Conservation (phyloP, 2,329 filamentous ascomycete species). For the Chrysoporthe austroafricana region DNA sequence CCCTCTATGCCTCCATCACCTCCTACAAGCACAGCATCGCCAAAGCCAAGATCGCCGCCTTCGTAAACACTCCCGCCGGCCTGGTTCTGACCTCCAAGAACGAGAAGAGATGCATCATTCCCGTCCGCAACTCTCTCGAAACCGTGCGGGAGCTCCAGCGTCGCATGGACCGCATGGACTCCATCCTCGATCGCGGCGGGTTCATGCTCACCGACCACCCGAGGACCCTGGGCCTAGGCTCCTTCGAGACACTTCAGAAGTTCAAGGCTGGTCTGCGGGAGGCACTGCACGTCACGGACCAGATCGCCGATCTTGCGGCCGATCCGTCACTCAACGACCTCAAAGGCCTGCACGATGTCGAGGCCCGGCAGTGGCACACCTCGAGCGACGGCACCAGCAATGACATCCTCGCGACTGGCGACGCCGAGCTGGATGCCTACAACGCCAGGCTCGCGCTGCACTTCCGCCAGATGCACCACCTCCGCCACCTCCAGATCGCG, state of each 20-base stretch:
- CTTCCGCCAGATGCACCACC: neutral
- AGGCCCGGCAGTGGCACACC: neutral
- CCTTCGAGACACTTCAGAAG: slow-evolving; percentile 4
- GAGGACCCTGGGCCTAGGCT: slow-evolving; percentile 12
- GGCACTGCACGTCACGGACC: slow-evolving; percentile 19
- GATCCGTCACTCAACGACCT: neutral
- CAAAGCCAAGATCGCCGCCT: slow-evolving; percentile 18
- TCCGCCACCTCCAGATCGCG: slow-evolving; percentile 1
- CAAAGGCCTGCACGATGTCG: neutral
- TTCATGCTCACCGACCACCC: slow-evolving; percentile 22
- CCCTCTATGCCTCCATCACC: slow-evolving; percentile 8
- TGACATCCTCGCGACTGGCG: neutral
- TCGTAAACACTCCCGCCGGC: slow-evolving; percentile 1
- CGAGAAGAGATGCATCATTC: slow-evolving; percentile 13
- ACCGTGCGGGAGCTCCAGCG: slow-evolving; percentile 23
- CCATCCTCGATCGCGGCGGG: slow-evolving; percentile 21
- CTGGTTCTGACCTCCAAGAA: slow-evolving; percentile 21
- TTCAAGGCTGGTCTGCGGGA: slow-evolving; percentile 24
- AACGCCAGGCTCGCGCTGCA: neutral
- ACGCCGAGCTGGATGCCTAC: neutral
- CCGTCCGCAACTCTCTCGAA: slow-evolving; percentile 15
- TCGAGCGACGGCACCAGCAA: neutral
- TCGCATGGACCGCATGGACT: slow-evolving; percentile 21
- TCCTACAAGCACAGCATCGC: slow-evolving; percentile 19
- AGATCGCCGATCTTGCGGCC: slow-evolving; percentile 17